Base-by-base conservation (phyloP, 305 asterid genomes). In the Solanum hybrid region DNA sequence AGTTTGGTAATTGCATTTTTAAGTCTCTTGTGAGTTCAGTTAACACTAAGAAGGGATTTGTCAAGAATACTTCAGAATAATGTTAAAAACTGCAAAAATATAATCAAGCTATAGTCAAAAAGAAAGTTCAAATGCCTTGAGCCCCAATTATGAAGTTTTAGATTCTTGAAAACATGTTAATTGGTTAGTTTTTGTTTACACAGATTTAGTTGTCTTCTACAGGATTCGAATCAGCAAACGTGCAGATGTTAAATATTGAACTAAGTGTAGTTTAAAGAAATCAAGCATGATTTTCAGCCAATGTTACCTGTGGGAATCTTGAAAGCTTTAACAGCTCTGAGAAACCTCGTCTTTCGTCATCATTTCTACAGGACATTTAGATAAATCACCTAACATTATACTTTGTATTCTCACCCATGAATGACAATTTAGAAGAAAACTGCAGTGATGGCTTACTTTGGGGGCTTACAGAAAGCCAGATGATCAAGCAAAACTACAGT, bases 401-500 rank as follows among this genome's bases (percentile, higher is more conserved):
- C 34, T 67, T 33, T 22, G n/a, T 82, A 35, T 86, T 86, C 69
- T 73, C 24, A 10, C 46, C 34, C 86, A 89, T 29, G 40, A 46
- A 83, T 29, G 87, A 29, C 6, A 2, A 46, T 83, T 46, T 18
- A 83, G 73, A 46, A 80, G 89, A 73, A 5, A 76, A 84, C 57
- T 39, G 10, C 18, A 36, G 36, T 16, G 71, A 39, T 37, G 40
- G 29, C 98, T 95, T 93, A 97, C 99, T 6, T 92, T 85, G 99
- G 98, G 90, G 98, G 98, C 92, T 95, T 97, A 87, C 98, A 96
- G 93, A 97, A 97, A 81, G 95, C 98, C 42, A 97, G 36, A 93
- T 97, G 98, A 93, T 97, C 98, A 3, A 97, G 94, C 78, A 96
- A 91, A 90, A 96, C 99, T 81, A 93, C 89, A 16, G 99, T 96